Conservation (phyloP, 495 filamentous ascomycete species). For the Apiosordaria backusii region DNA sequence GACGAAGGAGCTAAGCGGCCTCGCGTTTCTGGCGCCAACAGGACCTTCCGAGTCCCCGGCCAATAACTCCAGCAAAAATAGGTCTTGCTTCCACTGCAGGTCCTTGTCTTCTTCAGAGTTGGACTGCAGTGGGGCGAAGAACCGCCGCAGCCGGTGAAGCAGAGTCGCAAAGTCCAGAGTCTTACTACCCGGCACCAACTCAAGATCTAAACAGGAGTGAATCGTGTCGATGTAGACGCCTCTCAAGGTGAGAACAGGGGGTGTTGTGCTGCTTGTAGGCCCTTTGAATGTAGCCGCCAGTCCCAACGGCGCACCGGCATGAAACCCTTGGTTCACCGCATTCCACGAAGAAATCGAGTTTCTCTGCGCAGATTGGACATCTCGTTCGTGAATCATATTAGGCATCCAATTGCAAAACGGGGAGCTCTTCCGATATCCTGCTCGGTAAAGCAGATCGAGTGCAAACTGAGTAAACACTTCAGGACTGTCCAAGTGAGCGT, state of each 20-base stretch:
- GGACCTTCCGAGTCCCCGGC: neutral
- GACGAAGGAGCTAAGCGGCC: neutral
- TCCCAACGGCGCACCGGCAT: neutral
- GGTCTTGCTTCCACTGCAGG: neutral
- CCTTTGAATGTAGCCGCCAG: neutral
- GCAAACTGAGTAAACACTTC: neutral
- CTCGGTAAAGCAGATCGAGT: neutral
- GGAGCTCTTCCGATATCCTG: neutral
- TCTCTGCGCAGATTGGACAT: neutral
- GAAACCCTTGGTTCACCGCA: neutral
- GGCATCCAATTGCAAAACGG: neutral
- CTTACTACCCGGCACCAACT: neutral
- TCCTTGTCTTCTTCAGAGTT: neutral
- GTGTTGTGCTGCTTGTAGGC: neutral
- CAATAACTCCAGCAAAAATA: neutral
- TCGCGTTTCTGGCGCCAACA: neutral
- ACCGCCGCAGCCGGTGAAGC: neutral
- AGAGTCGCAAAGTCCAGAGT: neutral
- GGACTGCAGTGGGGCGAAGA: neutral
- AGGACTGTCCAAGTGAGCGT: neutral
- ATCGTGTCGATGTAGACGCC: neutral
- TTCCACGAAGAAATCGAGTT: neutral
- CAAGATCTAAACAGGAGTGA: neutral
- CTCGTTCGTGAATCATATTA: neutral
- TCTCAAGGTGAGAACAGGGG: neutral